Evolutionary conservation across 805 yeast species (phyloP), one percentile per base, ranked within the genome.

Genomic region (Metschnikowia gelsemii): DNA sequence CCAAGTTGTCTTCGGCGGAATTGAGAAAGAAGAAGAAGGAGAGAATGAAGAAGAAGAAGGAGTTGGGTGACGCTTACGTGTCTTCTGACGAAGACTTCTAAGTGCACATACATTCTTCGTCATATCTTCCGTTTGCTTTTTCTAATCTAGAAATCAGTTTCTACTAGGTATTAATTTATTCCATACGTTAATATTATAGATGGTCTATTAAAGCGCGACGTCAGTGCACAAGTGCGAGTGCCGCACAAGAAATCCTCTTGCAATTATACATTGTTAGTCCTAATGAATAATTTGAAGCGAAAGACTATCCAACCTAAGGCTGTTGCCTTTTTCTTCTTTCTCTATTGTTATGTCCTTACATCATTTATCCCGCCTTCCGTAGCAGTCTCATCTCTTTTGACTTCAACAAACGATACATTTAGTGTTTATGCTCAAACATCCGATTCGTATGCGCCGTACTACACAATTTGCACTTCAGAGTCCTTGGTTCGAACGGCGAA

Each of bases 1-100:
- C 80, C 75, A 93, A 93, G 87, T 81, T 93, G 68, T 87, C 97
- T 59, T 89, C 98, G 70, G 97, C 99, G 57, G 99, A 93, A 76
- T 80, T 91, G 73, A 88, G 99, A 84, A 93, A 93, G 96, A 93
- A 93, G 96, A 93, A 93, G 97, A 93, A 93, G 96, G 99, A 93
- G 80, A 89, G 99, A 84, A 90, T 93, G 98, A 88, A 86, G 86
- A 93, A 91, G 95, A 93, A 91, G 97, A 93, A 93, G 95, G 96
- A 85, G 75, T 74, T 90, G 70, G 98, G 98, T 81, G 99, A 93
- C 70, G 98, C 93, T 73, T 95, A 93, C 73, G 97, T 89, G 59
- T 91, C 98, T 47, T 56, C 61, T 54, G 93, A 96, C 62, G 96
- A 90, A 61, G 99, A 91, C 43, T 63, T 64, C 51, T 67, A 65